These are phyloP conservation scores for Tricholoma sp. DNA, from an alignment of 768 basidiomycete species.

Conservation along the genomic window DNA sequence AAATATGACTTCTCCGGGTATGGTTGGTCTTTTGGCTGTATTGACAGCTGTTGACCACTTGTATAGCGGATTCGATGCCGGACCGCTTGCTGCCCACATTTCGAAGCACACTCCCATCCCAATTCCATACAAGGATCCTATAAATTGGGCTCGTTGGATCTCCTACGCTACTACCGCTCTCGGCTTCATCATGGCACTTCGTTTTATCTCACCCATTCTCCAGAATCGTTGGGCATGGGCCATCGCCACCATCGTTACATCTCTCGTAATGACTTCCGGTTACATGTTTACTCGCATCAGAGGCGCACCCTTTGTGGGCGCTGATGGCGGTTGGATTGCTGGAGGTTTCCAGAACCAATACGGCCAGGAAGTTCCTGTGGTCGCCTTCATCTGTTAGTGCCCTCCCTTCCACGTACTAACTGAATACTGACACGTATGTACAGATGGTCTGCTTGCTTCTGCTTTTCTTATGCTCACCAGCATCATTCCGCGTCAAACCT, in stretches of 20 bases:
- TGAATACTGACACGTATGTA: neutral
- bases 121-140: conserved; percentile 79
- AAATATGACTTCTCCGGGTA: conserved; percentile 81
- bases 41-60: neutral
- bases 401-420: neutral
- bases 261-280: conserved; percentile 85
- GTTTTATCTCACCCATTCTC: conserved; percentile 61
- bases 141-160: conserved; percentile 60
- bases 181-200: conserved; percentile 44
- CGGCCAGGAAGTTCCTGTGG: conserved; percentile 89
- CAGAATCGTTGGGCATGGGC: conserved; percentile 80
- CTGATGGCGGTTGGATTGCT: conserved; percentile 76
- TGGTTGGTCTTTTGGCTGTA: conserved; percentile 11
- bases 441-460: conserved; percentile 80
- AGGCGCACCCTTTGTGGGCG: conserved; percentile 61
- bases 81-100: conserved; percentile 70
- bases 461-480: conserved; percentile 78
- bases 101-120: conserved; percentile 69
- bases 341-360: conserved; percentile 85
- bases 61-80: conserved; percentile 77
- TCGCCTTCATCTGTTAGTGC: conserved; percentile 78
- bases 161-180: conserved; percentile 42
- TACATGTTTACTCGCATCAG: conserved; percentile 98
- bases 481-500: conserved; percentile 73
- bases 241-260: conserved; percentile 44